Percentiles rank a stretch among this genome's conserved stretches.
Conservation (phyloP, 345 rosid genomes). For the Eucalyptus dawsonii region DNA sequence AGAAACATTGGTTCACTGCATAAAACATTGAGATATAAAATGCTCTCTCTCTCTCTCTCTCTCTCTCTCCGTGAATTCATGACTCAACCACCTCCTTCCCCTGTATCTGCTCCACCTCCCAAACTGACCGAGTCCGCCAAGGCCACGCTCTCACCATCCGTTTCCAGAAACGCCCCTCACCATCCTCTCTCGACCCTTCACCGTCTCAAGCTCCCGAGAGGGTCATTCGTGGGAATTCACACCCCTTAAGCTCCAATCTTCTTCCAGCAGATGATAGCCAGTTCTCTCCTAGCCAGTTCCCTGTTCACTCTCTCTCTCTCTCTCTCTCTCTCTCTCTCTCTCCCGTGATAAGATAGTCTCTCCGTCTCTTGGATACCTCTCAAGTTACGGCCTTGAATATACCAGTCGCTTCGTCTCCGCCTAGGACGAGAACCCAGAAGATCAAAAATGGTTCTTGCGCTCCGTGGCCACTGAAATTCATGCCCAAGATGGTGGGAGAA, state of each 20-base stretch:
- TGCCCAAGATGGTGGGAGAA: background rate
- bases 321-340: background rate
- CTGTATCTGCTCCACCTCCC: background rate
- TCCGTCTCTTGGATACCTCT: background rate
- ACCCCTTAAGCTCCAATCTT: background rate
- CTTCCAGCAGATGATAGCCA: background rate
- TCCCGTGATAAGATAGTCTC: background rate
- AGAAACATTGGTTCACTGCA: background rate
- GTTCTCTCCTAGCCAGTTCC: background rate
- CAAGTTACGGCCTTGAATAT: background rate
- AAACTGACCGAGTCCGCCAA: background rate
- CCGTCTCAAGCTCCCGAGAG: background rate
- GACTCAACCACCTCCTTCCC: background rate
- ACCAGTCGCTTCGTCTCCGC: background rate
- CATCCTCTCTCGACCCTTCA: background rate
- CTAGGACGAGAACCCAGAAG: background rate
- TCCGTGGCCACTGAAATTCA: background rate
- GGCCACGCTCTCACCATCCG: background rate
- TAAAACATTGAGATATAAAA: background rate
- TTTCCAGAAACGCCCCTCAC: background rate
- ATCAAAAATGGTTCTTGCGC: background rate
- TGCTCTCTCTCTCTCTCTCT: background rate
- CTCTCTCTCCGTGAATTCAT: background rate
- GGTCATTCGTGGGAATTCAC: background rate
- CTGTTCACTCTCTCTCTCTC: background rate